These are phyloP conservation scores for Martensiomyces pterosporus DNA, from an alignment of 192 early-diverging fungal species.

Conservation along the genomic window DNA sequence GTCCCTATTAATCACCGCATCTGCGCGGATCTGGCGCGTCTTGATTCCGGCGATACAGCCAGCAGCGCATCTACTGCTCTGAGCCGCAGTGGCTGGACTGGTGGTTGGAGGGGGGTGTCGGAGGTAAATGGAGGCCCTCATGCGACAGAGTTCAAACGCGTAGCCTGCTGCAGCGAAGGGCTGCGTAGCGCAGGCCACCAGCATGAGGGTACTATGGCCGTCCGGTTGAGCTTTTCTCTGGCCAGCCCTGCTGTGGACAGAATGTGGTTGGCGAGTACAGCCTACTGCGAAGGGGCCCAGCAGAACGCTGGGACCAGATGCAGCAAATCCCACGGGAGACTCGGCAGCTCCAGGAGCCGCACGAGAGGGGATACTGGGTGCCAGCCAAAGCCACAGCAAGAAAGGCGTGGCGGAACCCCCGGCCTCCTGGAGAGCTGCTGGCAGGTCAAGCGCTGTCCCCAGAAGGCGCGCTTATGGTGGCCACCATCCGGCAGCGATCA, in stretches of 20 bases:
- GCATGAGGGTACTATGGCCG: slow-evolving; percentile 43
- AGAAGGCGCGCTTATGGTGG: too few relatives aligned
- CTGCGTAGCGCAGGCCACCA: slow-evolving; percentile 5
- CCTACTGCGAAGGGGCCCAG: slow-evolving; percentile 4
- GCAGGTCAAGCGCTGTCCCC: too few relatives aligned
- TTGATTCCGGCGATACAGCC: too few relatives aligned
- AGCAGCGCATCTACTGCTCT: too few relatives aligned
- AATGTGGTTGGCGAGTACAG: slow-evolving; percentile 1
- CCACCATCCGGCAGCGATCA: too few relatives aligned
- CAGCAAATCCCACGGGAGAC: slow-evolving; percentile 7
- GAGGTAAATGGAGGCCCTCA: slow-evolving; percentile 46
- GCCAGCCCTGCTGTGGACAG: neutral
- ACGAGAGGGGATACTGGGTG: slow-evolving; percentile 5
- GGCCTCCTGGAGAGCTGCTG: too few relatives aligned
- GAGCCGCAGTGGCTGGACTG: too few relatives aligned
- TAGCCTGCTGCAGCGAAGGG: neutral
- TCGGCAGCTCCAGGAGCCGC: too few relatives aligned
- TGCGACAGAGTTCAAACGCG: slow-evolving; percentile 17
- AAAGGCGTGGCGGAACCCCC: neutral
- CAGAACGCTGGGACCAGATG: slow-evolving; percentile 12
- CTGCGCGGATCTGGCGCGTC: too few relatives aligned
- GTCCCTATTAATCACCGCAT: too few relatives aligned
- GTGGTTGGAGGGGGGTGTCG: slow-evolving; percentile 5
- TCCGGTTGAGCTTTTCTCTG: slow-evolving; percentile 12
- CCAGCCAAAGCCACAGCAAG: slow-evolving; percentile 2